Evolutionary conservation across 768 basidiomycete species (phyloP).

Genomic region (Rhodotorula paludigena): DNA sequence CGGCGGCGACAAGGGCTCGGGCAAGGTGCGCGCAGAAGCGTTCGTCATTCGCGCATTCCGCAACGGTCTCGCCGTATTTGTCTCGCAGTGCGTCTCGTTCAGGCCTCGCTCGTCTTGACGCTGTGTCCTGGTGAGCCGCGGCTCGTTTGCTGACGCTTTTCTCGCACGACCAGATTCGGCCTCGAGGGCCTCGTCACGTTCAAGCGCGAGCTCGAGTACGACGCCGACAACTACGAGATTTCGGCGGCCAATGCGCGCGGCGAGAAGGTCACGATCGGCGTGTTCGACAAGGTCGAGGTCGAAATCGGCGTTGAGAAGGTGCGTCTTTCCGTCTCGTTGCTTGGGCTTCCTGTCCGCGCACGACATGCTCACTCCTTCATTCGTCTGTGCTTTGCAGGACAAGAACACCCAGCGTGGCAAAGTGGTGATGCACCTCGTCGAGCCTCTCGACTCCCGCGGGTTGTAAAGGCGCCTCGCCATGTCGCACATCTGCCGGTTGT

Average conservation of each 20-base stretch:
- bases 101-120: not conserved
- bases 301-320: conserved; percentile 85
- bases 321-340: not conserved
- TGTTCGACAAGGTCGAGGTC: conserved; percentile 92
- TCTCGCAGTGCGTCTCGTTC: conserved; percentile 65
- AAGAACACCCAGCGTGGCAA: conserved; percentile 39
- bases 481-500: too few relatives aligned
- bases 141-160: not conserved
- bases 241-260: conserved; percentile 54
- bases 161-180: conserved; percentile 64
- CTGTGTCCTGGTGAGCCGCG: not conserved
- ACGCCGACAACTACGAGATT: conserved; percentile 83
- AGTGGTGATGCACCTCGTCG: conserved; percentile 34
- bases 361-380: too few relatives aligned
- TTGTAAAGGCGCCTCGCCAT: too few relatives aligned
- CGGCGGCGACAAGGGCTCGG: conserved; percentile 35
- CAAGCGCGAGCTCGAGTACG: conserved; percentile 81
- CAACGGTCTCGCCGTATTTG: conserved; percentile 95
- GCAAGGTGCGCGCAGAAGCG: conserved; percentile 66
- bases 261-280: conserved; percentile 62
- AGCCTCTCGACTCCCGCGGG: conserved; percentile 25
- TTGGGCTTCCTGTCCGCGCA: not conserved
- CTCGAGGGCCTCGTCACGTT: conserved; percentile 92
- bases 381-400: conserved; percentile 14
- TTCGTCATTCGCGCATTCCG: conserved; percentile 90